Evolutionary conservation across 108 stramenopile species (phyloP), one percentile per base, ranked within the genome.

Genomic region (Skeletonema menzelii): DNA sequence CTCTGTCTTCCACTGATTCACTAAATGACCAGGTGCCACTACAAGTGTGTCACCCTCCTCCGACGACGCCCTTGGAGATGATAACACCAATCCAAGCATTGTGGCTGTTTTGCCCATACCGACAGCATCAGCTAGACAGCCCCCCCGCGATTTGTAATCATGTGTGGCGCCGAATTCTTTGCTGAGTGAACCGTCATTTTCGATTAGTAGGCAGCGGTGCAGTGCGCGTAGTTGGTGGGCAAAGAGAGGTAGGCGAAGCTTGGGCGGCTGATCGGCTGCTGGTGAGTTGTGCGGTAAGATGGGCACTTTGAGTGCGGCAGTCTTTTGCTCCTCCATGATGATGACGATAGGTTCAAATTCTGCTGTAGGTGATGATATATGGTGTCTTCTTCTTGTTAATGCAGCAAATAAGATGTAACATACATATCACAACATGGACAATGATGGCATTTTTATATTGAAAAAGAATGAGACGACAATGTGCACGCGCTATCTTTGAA

Each of bases 41-140:
- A 70, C 61, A 17, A 76, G 28, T 15, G 75, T 76, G 27, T 76
- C 75, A 4, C 75, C 75, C 46, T 53, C 65, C 6, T 55, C 69
- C 19, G 38, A 62, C 4, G 17, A 35, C 13, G 14, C 24, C 26
- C 34, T 14, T 6, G 35, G 37, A 38, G 69, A 26, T 0, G 75
- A 63, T 2, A 67, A 14, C 0, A 76, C 38, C 14, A 76, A 27
- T 11, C 63, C 75, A 44, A 76, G 70, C 34, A 17, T 67, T 4
- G 75, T 76, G 28, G 75, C 75, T 0, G 75, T 76, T 10, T 76
- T 76, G 0, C 70, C 75, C 69, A 67, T 76, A 0, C 75, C 75
- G 0, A 76, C 75, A 8, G 75, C 75, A 35, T 76, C 75, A 20
- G 75, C 75, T 5, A 76, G 44, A 44, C 60, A 63, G 13, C 75